phyloP scores from a whole-genome alignment of 495 filamentous ascomycete species.

The Penicillium desertorum region DNA sequence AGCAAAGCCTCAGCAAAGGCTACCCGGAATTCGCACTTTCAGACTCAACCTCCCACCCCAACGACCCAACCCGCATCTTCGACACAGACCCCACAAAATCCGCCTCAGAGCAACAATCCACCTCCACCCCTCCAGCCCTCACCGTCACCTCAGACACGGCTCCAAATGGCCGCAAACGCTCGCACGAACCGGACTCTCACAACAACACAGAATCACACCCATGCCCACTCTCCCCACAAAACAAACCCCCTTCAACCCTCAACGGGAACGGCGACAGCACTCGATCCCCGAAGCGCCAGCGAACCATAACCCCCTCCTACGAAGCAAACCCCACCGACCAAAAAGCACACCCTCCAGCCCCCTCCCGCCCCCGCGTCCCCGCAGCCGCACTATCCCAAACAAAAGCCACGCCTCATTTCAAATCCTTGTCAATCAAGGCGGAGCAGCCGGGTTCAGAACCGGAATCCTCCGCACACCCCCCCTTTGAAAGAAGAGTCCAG shows the following conservation, averaged over 20 bases:
- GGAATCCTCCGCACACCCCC: background rate
- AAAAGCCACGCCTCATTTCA: background rate
- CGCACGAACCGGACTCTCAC: slow-evolving; percentile 42
- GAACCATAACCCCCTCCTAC: slow-evolving; percentile 31
- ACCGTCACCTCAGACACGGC: slow-evolving; percentile 23
- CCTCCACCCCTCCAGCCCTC: slow-evolving; percentile 15
- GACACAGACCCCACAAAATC: slow-evolving; percentile 22
- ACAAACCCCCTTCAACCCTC: slow-evolving; percentile 11
- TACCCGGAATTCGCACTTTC: slow-evolving; percentile 36
- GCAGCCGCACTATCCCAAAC: slow-evolving; percentile 13
- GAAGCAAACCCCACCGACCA: background rate
- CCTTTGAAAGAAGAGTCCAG: slow-evolving; percentile 15
- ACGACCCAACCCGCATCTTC: slow-evolving; percentile 34
- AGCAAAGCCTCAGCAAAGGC: slow-evolving; percentile 44
- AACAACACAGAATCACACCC: slow-evolving; percentile 4
- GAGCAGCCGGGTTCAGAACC: background rate
- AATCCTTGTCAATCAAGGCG: background rate
- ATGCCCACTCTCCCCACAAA: slow-evolving; percentile 8
- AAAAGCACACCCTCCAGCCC: slow-evolving; percentile 7
- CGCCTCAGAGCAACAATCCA: slow-evolving; percentile 12
- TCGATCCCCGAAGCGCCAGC: slow-evolving; percentile 45
- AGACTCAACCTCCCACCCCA: slow-evolving; percentile 25
- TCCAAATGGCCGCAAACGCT: slow-evolving; percentile 42
- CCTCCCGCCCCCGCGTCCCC: slow-evolving; percentile 25
- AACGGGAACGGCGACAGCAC: slow-evolving; percentile 31